Base-by-base conservation (phyloP, 768 basidiomycete genomes). In the Austroboletus eburneus region DNA sequence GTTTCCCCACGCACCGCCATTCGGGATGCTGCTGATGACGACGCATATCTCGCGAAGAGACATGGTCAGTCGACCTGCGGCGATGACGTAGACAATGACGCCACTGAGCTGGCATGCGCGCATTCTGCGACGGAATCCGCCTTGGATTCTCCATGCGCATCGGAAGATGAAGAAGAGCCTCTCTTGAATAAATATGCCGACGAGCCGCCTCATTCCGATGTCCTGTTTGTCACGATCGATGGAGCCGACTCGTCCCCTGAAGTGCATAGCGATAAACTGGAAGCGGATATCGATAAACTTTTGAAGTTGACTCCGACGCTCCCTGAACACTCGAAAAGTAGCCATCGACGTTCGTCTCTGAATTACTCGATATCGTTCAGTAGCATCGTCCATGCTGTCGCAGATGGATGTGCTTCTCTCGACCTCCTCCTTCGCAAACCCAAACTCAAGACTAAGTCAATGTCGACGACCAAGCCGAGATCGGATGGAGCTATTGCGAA, bases 351-450 rank as follows among this genome's bases (percentile, higher is more conserved):
- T 10, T 50, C 58, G 24, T 47, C 47, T 8, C 5, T 62, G 33
- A 42, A 4, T 8, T 39, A 45, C 8, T 60, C 59, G 22, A 46
- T 53, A 23, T 56, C 58, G 8, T 38, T 59, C 14, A 51, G 40
- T 22, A 50, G 30, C 33, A 39, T 62, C 16, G 8, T 53, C 1
- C 54, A 47, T 7, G 49, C 54, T 8, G 51, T 56, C 16, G 40
- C 45, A 3, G 57, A 49, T 13, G 46, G 53, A 29, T 56, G 22
- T 41, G 42, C 47, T 18, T 49, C 58, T 14, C 39, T 56, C 13
- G 60, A 62, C 23, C 35, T 40, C 30, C 41, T 54, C 32, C 45
- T 51, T 44, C 56, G 50, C 42, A 59, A 46, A 39, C 29, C 41
- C n/a, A 16, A 61, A 46, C 39, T 2, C 24, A 5, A 59, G 45